Evolutionary conservation across 495 filamentous ascomycete genomes (phyloP).

Genomic region (Astrocystis sublimbata): DNA sequence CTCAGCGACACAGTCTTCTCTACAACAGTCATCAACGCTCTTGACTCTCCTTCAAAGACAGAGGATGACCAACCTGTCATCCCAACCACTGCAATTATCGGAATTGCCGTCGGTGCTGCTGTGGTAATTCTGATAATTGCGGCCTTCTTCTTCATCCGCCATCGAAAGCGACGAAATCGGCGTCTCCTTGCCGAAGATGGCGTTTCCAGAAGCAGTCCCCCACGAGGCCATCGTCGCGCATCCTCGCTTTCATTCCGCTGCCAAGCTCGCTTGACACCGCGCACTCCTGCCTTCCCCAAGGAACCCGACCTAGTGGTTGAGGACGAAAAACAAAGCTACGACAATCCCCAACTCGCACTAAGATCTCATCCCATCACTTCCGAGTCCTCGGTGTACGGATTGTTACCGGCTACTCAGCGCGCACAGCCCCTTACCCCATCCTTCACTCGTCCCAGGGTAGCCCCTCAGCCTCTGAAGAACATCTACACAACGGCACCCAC

Average conservation of each 20-base stretch:
- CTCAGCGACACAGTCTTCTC: conserved; percentile 53
- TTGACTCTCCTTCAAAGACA: conserved; percentile 33
- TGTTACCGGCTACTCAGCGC: conserved; percentile 10
- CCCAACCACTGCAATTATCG: conserved; percentile 37
- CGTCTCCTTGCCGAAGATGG: conserved; percentile 33
- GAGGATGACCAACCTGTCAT: conserved; percentile 23
- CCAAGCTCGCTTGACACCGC: conserved; percentile 46
- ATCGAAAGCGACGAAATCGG: conserved; percentile 42
- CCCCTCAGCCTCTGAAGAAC: conserved; percentile 13
- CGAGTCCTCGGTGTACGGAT: conserved; percentile 8
- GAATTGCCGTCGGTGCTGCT: conserved; percentile 34
- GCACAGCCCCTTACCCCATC: conserved; percentile 4
- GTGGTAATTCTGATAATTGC: conserved; percentile 35
- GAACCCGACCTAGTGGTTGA: conserved; percentile 21
- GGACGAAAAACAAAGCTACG: conserved; percentile 28
- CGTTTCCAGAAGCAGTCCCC: not conserved
- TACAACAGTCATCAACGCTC: conserved; percentile 38
- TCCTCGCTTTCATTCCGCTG: conserved; percentile 53
- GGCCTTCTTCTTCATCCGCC: conserved; percentile 37
- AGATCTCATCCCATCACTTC: conserved; percentile 24
- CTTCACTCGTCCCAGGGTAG: conserved; percentile 1
- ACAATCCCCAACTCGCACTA: conserved; percentile 18
- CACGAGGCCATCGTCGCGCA: conserved; percentile 29
- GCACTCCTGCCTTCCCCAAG: conserved; percentile 36
- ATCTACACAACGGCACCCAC: conserved; percentile 29